phyloP scores from a whole-genome alignment of 352 stramenopile genomes.

The Vaucheria bursata region DNA sequence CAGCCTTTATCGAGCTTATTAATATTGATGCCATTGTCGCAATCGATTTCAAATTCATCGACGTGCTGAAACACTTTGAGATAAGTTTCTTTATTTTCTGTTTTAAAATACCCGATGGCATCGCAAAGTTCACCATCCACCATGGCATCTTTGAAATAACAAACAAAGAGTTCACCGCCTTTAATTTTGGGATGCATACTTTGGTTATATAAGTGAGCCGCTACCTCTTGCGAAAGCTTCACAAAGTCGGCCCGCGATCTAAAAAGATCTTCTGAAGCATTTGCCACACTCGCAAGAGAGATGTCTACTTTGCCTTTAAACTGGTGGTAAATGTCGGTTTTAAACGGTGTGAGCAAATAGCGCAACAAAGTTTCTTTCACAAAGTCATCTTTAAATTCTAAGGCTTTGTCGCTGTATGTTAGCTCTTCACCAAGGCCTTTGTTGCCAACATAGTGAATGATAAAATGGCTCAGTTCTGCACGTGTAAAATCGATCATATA shows the following conservation, averaged over 20 bases:
- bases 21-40: slow-evolving; percentile 4
- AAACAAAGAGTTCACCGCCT: background rate
- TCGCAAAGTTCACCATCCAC: background rate
- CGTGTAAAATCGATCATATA: background rate
- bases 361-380: background rate
- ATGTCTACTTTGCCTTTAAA: slow-evolving; percentile 3
- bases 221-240: background rate
- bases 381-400: slow-evolving; percentile 2
- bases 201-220: background rate
- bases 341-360: background rate
- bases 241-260: background rate
- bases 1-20: slow-evolving; percentile 4
- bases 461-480: background rate
- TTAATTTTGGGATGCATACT: slow-evolving; percentile 2
- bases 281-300: background rate
- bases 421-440: background rate
- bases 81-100: slow-evolving; percentile 3
- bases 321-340: background rate
- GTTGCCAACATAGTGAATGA: background rate
- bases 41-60: background rate
- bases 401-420: background rate
- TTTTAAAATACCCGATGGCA: background rate
- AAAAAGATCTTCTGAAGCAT: background rate
- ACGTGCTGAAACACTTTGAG: background rate
- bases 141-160: background rate